phyloP scores from a whole-genome alignment of 805 yeast genomes.

The Suhomyces sp. region DNA sequence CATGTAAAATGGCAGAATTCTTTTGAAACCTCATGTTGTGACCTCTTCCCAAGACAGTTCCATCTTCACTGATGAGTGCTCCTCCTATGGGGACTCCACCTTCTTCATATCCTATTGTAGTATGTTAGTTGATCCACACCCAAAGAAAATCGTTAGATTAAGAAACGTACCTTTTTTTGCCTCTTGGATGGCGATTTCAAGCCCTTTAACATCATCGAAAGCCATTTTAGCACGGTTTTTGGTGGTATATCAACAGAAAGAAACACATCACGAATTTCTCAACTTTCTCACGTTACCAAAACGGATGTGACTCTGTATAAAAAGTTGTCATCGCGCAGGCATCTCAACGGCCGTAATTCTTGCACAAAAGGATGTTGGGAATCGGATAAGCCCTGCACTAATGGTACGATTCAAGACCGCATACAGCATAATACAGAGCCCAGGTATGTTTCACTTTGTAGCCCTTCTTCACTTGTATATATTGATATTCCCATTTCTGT shows the following conservation, averaged over 20 bases:
- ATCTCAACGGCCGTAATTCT: too few relatives aligned
- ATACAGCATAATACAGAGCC: neutral
- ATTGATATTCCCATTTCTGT: slow-evolving; percentile 63
- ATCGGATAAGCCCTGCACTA: neutral
- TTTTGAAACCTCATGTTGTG: slow-evolving; percentile 90
- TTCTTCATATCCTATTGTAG: slow-evolving; percentile 70
- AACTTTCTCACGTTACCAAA: too few relatives aligned
- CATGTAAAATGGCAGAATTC: slow-evolving; percentile 81
- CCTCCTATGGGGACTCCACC: slow-evolving; percentile 95
- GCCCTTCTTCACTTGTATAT: slow-evolving; percentile 47
- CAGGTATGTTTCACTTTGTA: neutral
- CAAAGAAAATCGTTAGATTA: too few relatives aligned
- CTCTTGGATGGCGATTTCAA: slow-evolving; percentile 70
- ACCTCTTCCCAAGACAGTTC: slow-evolving; percentile 81
- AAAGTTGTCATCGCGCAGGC: too few relatives aligned
- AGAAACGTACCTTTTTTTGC: slow-evolving; percentile 60
- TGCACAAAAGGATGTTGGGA: neutral
- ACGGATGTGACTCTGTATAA: too few relatives aligned
- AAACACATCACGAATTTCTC: too few relatives aligned
- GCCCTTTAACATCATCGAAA: slow-evolving; percentile 65
- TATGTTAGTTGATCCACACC: too few relatives aligned
- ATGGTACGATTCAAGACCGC: too few relatives aligned
- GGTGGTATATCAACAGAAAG: too few relatives aligned
- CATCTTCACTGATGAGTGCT: slow-evolving; percentile 69
- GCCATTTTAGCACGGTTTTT: too few relatives aligned